Conservation (phyloP, 2,329 filamentous ascomycete species). For the Lachnellula suecica region DNA sequence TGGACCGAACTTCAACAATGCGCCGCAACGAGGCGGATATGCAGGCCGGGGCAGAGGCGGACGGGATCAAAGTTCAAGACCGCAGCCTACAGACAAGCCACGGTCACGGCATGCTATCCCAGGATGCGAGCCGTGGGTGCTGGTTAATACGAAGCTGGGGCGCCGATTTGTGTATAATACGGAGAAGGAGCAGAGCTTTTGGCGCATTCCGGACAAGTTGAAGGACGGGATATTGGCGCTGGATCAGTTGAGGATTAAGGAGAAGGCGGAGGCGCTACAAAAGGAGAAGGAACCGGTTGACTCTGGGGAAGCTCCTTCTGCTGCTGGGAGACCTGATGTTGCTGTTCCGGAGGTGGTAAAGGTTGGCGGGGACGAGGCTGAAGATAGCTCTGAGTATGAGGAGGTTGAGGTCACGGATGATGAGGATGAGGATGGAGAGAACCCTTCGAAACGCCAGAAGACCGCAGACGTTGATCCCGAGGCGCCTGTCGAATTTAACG, state of each 20-base stretch:
- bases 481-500: slow-evolving; percentile 74
- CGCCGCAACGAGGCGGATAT: slow-evolving; percentile 36
- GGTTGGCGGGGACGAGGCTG: slow-evolving; percentile 38
- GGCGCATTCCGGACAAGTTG: slow-evolving; percentile 89
- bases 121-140: slow-evolving; percentile 79
- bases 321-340: slow-evolving; percentile 20
- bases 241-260: slow-evolving; percentile 69
- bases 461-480: slow-evolving; percentile 41
- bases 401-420: slow-evolving; percentile 42
- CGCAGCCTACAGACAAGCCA: slow-evolving; percentile 75
- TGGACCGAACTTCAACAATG: slow-evolving; percentile 32
- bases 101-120: slow-evolving; percentile 78
- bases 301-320: slow-evolving; percentile 30
- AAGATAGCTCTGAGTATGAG: slow-evolving; percentile 73
- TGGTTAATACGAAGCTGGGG: slow-evolving; percentile 90
- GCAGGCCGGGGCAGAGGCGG: slow-evolving; percentile 51
- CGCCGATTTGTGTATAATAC: slow-evolving; percentile 89
- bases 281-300: slow-evolving; percentile 23
- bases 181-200: slow-evolving; percentile 83
- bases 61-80: slow-evolving; percentile 51
- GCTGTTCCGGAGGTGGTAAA: slow-evolving; percentile 13
- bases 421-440: slow-evolving; percentile 49
- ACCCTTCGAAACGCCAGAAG: slow-evolving; percentile 48
- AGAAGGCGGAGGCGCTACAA: slow-evolving; percentile 44
- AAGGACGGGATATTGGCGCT: slow-evolving; percentile 73